Conservation (phyloP, 2,329 filamentous ascomycete genomes). For the Xylaria sp. region DNA sequence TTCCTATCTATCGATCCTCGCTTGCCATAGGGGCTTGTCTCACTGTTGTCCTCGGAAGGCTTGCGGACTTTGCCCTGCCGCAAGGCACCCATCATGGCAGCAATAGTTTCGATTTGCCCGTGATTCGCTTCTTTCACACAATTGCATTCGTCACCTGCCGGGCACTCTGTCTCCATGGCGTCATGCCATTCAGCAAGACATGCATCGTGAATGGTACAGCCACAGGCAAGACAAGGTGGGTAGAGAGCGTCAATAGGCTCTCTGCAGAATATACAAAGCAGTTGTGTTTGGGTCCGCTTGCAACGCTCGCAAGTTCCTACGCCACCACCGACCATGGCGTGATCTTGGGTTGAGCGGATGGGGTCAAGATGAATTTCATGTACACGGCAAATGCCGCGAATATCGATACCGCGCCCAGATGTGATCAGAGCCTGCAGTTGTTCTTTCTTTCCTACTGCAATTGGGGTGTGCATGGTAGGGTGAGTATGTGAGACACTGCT, state of each 20-base stretch:
- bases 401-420: conserved; percentile 68
- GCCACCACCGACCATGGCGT: conserved; percentile 54
- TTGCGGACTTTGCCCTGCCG: conserved; percentile 53
- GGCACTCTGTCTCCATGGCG: conserved; percentile 66
- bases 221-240: conserved; percentile 70
- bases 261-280: conserved; percentile 71
- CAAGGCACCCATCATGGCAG: conserved; percentile 61
- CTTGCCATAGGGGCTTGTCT: conserved; percentile 32
- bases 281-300: conserved; percentile 65
- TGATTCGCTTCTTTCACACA: conserved; percentile 67
- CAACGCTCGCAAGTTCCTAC: conserved; percentile 60
- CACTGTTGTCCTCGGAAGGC: conserved; percentile 38
- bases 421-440: conserved; percentile 61
- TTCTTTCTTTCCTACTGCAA: conserved; percentile 68
- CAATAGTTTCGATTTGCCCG: conserved; percentile 71
- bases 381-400: conserved; percentile 70
- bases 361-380: conserved; percentile 73
- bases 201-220: conserved; percentile 69
- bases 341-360: conserved; percentile 63
- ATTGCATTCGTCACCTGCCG: conserved; percentile 72
- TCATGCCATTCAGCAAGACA: conserved; percentile 71
- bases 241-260: conserved; percentile 71
- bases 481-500: conserved; percentile 52
- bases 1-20: conserved; percentile 48
- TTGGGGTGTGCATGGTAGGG: conserved; percentile 59